Base-by-base conservation (phyloP, 164 flowering plant genomes). In the Magnolia officinalis region DNA sequence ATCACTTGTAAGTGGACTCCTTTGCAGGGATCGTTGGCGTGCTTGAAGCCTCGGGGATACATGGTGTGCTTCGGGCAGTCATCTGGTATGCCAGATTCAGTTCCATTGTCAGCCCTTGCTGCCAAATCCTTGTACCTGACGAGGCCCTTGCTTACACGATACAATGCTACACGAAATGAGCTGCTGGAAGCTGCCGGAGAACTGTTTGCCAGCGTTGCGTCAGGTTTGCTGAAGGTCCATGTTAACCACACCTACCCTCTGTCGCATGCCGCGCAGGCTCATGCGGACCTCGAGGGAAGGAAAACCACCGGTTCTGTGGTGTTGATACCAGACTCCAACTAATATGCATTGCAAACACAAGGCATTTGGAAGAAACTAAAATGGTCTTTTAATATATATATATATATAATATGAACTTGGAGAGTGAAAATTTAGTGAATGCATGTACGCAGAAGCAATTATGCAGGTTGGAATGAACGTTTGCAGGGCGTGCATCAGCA, bases 31-130 rank as follows among this genome's bases (percentile, higher is more conserved):
- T 95, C 98, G 19, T 74, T 95, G 79, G 88, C 77, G 14, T 95
- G 98, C 85, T 87, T 95, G 71, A 91, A 87, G 81, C 8, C 73
- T 70, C 89, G 92, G 0, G 98, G 98, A 0, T 88, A 90, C 89
- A 86, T 95, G 98, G 93, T 93, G 81, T 86, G 81, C 79, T 93
- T 89, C 67, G 97, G 98, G 21, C 95, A 90, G 81, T 88, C 97
- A 37, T 95, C 98, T 1, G 98, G 98, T 2, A 21, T 72, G 19
- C 92, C 93, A 13, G 97, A 92, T 26, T 93, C 98, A 13, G 80
- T 95, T 58, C 96, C 96, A 19, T 72, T 91, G 77, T 78, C 98
- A 2, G 89, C 89, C 24, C 87, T 95, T 51, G 91, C 84, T 1
- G 76, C 81, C 0, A 95, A 91, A 77, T 89, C 95, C 18, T 82